Conservation (phyloP, 139 green algal species). For the Auxenochlorella pyrenoidosa region DNA sequence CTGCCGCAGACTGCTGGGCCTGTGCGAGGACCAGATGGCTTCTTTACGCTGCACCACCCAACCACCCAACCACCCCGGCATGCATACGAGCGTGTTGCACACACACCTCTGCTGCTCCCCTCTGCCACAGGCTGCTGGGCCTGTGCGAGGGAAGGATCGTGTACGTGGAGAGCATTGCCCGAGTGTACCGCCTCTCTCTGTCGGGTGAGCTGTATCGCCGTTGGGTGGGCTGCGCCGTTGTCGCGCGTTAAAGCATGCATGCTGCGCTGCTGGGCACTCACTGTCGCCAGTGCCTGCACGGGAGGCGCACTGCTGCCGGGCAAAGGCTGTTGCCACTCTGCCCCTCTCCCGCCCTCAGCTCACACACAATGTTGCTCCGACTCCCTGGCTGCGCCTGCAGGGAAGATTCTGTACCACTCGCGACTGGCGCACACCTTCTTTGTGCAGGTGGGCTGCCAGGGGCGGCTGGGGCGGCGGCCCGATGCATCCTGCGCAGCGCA, state of each 20-base stretch:
- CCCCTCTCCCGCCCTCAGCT: not conserved
- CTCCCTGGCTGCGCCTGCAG: constrained; percentile 26
- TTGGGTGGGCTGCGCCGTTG: too few relatives aligned
- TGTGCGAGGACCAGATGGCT: too few relatives aligned
- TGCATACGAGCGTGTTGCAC: too few relatives aligned
- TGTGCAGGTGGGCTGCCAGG: constrained; percentile 52
- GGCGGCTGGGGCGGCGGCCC: too few relatives aligned
- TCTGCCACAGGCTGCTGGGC: constrained; percentile 40
- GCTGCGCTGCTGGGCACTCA: too few relatives aligned
- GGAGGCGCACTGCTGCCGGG: too few relatives aligned
- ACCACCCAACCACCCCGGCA: too few relatives aligned
- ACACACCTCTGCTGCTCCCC: not conserved
- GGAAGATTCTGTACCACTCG: constrained; percentile 83
- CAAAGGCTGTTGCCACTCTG: too few relatives aligned
- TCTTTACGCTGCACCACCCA: too few relatives aligned
- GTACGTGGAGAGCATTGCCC: constrained; percentile 92
- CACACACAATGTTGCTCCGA: not conserved
- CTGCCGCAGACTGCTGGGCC: constrained; percentile 39
- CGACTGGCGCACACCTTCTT: constrained; percentile 75
- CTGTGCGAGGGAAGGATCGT: constrained; percentile 61
- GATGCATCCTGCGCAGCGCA: too few relatives aligned
- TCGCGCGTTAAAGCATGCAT: too few relatives aligned
- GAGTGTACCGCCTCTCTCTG: constrained; percentile 78
- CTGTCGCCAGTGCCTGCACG: too few relatives aligned
- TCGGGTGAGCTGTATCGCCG: constrained; percentile 34